These are phyloP conservation scores for Circinella minor DNA, from an alignment of 371 early-diverging fungal genomes.

Conservation along the genomic window DNA sequence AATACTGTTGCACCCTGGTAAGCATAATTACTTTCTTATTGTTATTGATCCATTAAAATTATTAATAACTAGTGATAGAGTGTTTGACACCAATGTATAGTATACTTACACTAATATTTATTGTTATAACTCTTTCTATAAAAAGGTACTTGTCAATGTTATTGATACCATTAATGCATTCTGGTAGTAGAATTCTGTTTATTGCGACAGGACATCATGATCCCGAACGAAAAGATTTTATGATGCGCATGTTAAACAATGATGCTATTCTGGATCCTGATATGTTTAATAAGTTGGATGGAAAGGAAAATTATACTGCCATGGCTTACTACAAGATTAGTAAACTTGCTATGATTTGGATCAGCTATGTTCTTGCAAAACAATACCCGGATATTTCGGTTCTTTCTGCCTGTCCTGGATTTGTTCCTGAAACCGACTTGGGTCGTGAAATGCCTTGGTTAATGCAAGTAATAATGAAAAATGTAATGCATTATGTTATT, in stretches of 20 bases:
- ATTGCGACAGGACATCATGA: constrained; percentile 36
- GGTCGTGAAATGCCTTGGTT: constrained; percentile 13
- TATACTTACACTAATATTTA: too few species aligned
- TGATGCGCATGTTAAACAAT: neutral
- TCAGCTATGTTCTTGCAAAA: neutral
- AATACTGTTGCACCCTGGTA: constrained; percentile 32
- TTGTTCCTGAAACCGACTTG: neutral
- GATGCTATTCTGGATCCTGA: constrained; percentile 5
- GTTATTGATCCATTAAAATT: neutral
- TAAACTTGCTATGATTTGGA: neutral
- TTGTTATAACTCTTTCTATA: neutral
- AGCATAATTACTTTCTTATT: neutral
- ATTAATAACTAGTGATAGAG: neutral
- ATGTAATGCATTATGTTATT: constrained; percentile 25
- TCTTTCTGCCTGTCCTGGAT: neutral
- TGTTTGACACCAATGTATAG: too few species aligned
- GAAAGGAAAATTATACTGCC: constrained; percentile 19
- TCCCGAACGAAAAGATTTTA: constrained; percentile 23
- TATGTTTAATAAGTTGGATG: neutral
- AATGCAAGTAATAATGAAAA: constrained; percentile 17
- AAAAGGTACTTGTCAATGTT: constrained; percentile 15
- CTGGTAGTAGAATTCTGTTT: constrained; percentile 33
- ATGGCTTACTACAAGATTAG: neutral
- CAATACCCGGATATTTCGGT: neutral
- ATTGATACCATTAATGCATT: constrained; percentile 25